Conservation (phyloP, 164 flowering plant species). For the Sedum album region DNA sequence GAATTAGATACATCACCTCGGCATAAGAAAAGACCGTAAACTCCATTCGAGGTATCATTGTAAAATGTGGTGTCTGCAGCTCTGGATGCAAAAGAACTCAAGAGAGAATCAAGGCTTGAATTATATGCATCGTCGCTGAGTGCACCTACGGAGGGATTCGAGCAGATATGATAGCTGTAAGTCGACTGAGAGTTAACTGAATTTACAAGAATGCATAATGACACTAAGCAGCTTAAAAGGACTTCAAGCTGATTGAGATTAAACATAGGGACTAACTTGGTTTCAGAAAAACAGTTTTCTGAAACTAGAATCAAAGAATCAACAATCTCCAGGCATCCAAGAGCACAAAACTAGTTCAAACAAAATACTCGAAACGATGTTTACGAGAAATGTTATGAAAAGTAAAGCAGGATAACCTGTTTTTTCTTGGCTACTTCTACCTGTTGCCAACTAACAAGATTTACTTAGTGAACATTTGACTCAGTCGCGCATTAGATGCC, state of each 20-base stretch:
- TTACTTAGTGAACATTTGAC: too few species aligned
- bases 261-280: background rate
- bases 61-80: constrained; percentile 13
- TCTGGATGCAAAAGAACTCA: constrained; percentile 14
- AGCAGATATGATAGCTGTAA: constrained; percentile 9
- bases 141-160: background rate
- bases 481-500: too few species aligned
- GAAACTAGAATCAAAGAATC: background rate
- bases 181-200: constrained; percentile 9
- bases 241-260: background rate
- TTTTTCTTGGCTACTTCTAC: constrained; percentile 1
- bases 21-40: constrained; percentile 17
- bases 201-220: background rate
- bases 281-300: background rate
- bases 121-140: background rate
- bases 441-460: background rate
- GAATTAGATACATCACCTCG: constrained; percentile 15
- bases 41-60: constrained; percentile 6
- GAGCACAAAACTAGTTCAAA: background rate
- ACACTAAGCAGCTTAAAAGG: background rate
- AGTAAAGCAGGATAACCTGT: background rate
- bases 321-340: background rate
- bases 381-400: background rate
- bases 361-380: background rate
- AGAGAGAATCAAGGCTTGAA: constrained; percentile 7